These are phyloP conservation scores for Scheffersomyces segobiensis DNA, from an alignment of 1,139 yeast species.

Conservation along the genomic window DNA sequence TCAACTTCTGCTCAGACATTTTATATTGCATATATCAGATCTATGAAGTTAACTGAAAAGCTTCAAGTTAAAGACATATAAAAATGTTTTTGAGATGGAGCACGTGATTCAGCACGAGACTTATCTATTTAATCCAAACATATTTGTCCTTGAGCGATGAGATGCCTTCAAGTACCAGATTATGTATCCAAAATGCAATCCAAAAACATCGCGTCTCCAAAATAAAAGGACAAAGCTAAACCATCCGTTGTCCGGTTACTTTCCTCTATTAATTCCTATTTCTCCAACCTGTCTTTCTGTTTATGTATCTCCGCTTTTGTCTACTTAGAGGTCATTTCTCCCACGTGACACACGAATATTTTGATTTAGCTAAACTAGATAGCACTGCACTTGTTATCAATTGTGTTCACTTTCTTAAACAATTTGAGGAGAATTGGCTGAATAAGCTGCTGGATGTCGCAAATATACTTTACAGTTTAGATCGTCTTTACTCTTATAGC, in stretches of 20 bases:
- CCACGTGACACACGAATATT: background rate
- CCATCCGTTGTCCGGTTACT: background rate
- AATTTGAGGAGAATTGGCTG: background rate
- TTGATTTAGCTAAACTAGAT: background rate
- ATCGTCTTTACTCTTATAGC: background rate
- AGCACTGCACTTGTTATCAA: background rate
- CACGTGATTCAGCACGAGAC: background rate
- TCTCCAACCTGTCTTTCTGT: background rate
- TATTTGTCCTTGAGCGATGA: background rate
- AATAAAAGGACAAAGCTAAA: no score
- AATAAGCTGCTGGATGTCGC: background rate
- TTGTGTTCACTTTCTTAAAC: background rate
- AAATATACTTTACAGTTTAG: background rate
- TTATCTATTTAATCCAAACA: background rate
- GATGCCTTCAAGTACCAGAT: background rate
- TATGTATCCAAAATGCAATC: background rate
- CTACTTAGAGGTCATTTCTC: background rate
- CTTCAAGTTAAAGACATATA: no score
- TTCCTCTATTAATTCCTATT: no score
- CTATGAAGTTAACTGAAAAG: background rate
- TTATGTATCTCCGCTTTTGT: background rate
- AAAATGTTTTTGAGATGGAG: background rate
- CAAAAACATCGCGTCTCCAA: background rate
- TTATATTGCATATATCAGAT: background rate
- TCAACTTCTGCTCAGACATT: constrained; percentile 49